Evolutionary conservation across 257 asterid species (phyloP).

Genomic region (Ballota nigra): DNA sequence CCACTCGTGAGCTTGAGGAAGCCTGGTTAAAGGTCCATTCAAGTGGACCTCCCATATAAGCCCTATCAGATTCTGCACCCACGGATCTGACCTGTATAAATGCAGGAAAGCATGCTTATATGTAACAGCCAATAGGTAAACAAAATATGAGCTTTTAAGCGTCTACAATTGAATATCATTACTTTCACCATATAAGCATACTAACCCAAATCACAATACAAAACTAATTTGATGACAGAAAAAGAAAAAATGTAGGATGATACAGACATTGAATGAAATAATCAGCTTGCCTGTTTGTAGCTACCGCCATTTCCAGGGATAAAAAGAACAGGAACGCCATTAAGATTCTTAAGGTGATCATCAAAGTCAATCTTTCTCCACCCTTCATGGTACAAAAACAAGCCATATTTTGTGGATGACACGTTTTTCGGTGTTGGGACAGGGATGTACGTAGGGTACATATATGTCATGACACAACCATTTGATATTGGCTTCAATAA

Average conservation of each 20-base stretch:
- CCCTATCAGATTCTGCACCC: constrained; percentile 93
- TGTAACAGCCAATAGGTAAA: constrained; percentile 5
- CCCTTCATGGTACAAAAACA: constrained; percentile 90
- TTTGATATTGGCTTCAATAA: constrained; percentile 70
- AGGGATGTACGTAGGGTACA: constrained; percentile 97
- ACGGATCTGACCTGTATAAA: constrained; percentile 76
- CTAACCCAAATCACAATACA: constrained; percentile 4
- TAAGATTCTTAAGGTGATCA: constrained; percentile 69
- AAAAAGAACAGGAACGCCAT: constrained; percentile 88
- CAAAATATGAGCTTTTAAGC: constrained; percentile 11
- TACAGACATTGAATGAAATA: not conserved
- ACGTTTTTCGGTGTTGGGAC: constrained; percentile 55
- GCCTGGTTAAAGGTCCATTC: constrained; percentile 56
- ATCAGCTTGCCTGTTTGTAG: constrained; percentile 98
- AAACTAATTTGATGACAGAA: not conserved
- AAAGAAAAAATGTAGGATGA: not conserved
- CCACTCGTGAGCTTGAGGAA: constrained; percentile 43
- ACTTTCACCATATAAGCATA: constrained; percentile 18
- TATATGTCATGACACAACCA: constrained; percentile 94
- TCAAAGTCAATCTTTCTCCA: constrained; percentile 78
- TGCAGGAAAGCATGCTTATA: constrained; percentile 21
- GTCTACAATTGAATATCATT: constrained; percentile 1
- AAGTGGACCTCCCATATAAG: constrained; percentile 89
- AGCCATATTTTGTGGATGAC: constrained; percentile 58
- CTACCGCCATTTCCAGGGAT: constrained; percentile 99